Base-by-base conservation (phyloP, 441 rosid genomes). In the Croton setiger region DNA sequence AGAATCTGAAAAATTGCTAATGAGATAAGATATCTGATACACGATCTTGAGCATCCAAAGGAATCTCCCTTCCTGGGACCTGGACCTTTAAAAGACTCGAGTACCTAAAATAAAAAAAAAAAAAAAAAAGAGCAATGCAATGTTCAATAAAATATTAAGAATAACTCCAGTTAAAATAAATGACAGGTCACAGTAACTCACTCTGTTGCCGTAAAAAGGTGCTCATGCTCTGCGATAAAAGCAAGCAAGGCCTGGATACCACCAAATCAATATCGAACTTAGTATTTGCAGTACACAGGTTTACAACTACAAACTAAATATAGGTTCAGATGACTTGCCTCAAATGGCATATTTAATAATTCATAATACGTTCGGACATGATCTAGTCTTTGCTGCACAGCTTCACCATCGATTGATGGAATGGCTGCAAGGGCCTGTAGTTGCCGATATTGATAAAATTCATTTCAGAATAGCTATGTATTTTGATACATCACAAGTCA, bases 291-390 rank as follows among this genome's bases (percentile, higher is more conserved):
- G 37, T 4, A 21, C 12, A 51, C 70, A 63, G 36, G 23, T 49
- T 44, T 49, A 27, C 61, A 12, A 12, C 39, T 3, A 6, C 35
- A 45, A 55, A 60, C 49, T 64, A 71, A 31, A 1, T 23, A 0
- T 17, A 31, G 18, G 18, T 57, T 65, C 39, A 35, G 55, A 45
- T 23, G 68, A 66, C 91, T 85, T 83, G 83, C 99, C 92, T 96
- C 98, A 75, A 78, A 91, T 73, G 97, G 97, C 98, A 96, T 91
- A 83, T 96, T 96, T 64, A 96, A 68, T 49, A 96, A 86, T 75
- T 96, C 99, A 27, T 81, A 96, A 76, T 91, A 96, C 43, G 89
- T 86, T n/a, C 98, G 90, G 67, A 93, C 98, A 72, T 76, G 92
- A 74, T 91, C 97, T 70, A 96, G 72, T 79, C 79, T 89, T 78